phyloP scores from a whole-genome alignment of 768 basidiomycete genomes.

The Rhodotorula babjevae region DNA sequence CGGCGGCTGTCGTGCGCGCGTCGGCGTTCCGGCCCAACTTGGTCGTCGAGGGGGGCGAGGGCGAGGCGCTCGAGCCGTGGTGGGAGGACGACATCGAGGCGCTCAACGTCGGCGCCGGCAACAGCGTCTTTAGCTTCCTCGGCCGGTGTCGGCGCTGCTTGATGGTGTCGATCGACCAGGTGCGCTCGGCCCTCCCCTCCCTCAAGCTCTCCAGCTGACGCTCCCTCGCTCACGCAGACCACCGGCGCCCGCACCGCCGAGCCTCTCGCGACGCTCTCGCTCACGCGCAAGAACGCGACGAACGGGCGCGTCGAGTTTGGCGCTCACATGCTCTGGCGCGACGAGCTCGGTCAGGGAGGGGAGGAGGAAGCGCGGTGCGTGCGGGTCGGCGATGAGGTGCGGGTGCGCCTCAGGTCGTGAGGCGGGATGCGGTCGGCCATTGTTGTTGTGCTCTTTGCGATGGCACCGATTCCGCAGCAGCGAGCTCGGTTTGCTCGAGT shows the following conservation, averaged over 20 bases:
- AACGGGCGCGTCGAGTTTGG: constrained; percentile 40
- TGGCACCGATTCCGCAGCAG: too few species aligned
- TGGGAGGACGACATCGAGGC: constrained; percentile 30
- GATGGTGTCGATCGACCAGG: constrained; percentile 41
- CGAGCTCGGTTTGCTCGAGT: too few species aligned
- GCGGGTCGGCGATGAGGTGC: not conserved
- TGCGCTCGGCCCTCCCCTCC: not conserved
- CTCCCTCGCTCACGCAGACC: constrained; percentile 1
- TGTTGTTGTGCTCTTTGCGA: too few species aligned
- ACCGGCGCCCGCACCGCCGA: constrained; percentile 32
- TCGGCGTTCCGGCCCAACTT: constrained; percentile 41
- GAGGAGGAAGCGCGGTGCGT: not conserved
- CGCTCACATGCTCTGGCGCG: constrained; percentile 27
- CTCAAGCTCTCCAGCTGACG: too few species aligned
- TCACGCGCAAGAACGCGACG: constrained; percentile 21
- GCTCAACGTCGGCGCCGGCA: constrained; percentile 23
- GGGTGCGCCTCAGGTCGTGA: not conserved
- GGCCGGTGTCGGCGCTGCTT: constrained; percentile 39
- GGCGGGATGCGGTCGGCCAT: not conserved
- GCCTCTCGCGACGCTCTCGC: constrained; percentile 34
- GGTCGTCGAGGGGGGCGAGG: constrained; percentile 9
- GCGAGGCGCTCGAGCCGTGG: constrained; percentile 16
- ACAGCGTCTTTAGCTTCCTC: constrained; percentile 21
- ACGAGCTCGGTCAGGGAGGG: not conserved
- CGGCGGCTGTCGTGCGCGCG: constrained; percentile 10